These are phyloP conservation scores for Geranomyces variabilis DNA, from an alignment of 192 early-diverging fungal species.

Conservation along the genomic window DNA sequence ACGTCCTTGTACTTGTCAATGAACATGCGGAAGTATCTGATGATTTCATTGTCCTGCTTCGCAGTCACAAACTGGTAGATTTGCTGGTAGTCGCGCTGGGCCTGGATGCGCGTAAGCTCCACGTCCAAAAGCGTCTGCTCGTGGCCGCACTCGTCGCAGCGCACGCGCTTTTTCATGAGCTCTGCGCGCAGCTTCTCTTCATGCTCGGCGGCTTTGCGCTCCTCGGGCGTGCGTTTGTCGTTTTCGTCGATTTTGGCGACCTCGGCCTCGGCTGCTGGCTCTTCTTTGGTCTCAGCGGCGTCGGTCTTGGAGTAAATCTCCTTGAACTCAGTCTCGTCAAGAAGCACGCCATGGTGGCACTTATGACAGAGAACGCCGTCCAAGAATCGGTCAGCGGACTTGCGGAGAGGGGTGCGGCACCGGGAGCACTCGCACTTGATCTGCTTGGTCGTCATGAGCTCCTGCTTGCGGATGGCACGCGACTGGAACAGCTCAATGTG, in stretches of 20 bases:
- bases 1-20: conserved; percentile 54
- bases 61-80: conserved; percentile 22
- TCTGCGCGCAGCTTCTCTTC: conserved; percentile 22
- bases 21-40: conserved; percentile 48
- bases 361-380: conserved; percentile 66
- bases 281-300: conserved; percentile 32
- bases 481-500: conserved; percentile 72
- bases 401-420: conserved; percentile 62
- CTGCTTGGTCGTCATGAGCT: conserved; percentile 66
- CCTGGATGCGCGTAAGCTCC: conserved; percentile 42
- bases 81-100: conserved; percentile 46
- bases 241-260: conserved; percentile 1
- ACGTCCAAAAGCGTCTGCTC: conserved; percentile 4
- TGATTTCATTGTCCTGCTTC: conserved; percentile 7
- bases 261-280: conserved; percentile 32
- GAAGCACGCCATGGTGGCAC: conserved; percentile 48
- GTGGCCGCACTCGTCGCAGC: conserved; percentile 51
- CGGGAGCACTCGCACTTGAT: conserved; percentile 77
- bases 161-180: conserved; percentile 45
- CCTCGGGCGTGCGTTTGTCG: conserved; percentile 47
- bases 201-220: conserved; percentile 43
- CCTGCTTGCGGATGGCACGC: conserved; percentile 69
- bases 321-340: conserved; percentile 21
- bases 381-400: conserved; percentile 71
- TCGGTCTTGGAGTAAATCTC: not conserved